A percentile compares a stretch with the other conserved stretches of the same genome.
phyloP scores from a whole-genome alignment of 257 asterid species.

The Solanum neorickii region DNA sequence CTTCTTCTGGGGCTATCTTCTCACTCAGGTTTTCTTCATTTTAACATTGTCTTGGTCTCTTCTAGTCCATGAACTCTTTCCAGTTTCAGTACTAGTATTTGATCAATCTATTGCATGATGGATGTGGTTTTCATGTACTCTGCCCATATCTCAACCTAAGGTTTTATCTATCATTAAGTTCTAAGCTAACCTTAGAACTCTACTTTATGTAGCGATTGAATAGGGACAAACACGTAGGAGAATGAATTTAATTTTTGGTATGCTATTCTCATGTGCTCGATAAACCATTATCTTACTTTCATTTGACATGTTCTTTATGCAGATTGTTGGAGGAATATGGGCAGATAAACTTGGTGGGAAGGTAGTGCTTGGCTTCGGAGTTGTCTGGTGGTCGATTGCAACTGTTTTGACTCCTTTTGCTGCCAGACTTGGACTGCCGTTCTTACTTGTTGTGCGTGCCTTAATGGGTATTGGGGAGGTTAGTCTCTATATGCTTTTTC shows the following conservation, averaged over 20 bases:
- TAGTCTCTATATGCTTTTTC: slow-evolving; percentile 12
- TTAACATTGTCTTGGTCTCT: background rate
- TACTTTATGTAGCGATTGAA: background rate
- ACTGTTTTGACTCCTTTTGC: slow-evolving; percentile 96
- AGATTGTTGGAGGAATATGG: slow-evolving; percentile 99
- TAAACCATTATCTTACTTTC: background rate
- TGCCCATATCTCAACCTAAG: background rate
- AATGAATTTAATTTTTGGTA: background rate
- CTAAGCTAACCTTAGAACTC: background rate
- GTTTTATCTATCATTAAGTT: background rate
- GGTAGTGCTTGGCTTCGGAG: slow-evolving; percentile 92
- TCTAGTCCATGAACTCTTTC: background rate
- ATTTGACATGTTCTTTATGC: background rate
- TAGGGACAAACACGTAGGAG: background rate
- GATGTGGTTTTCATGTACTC: background rate
- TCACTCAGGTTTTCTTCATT: slow-evolving; percentile 66
- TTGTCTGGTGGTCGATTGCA: slow-evolving; percentile 98
- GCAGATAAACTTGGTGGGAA: slow-evolving; percentile 97
- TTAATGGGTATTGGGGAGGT: slow-evolving; percentile 99
- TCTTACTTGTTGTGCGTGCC: slow-evolving; percentile 79
- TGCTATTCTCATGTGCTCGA: background rate
- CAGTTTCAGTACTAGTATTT: background rate
- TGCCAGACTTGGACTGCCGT: slow-evolving; percentile 83
- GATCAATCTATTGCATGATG: background rate
- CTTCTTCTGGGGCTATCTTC: slow-evolving; percentile 98